Evolutionary conservation across 352 stramenopile genomes (phyloP), one percentile per base, ranked within the genome.

Genomic region (Phytophthora palmivora): DNA sequence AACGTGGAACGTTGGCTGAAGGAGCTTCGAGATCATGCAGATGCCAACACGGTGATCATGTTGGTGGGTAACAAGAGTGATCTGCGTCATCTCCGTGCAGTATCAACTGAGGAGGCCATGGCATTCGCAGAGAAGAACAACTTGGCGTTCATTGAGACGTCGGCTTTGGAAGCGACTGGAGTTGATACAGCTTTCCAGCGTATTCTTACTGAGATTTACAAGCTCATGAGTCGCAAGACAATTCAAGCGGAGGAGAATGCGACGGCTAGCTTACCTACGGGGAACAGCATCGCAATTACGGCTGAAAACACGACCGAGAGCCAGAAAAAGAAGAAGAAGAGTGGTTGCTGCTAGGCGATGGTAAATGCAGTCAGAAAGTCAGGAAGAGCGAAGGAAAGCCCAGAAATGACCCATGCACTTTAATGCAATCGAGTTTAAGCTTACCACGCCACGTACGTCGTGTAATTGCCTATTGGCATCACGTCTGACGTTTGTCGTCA

Each of bases 1-100:
- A 99, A 99, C 78, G 97, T 99, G 10, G 97, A 99, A 75, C 88
- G 95, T 50, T 99, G 98, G 98, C 79, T 99, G n/a, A 98, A 98
- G 82, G 97, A 99, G 76, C 82, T 99, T 30, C 88, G 95, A 30
- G 97, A 99, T 64, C 96, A 99, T 65, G 97, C 98, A 11, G 97
- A 99, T 71, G 89, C 89, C 34, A 99, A 99, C 82, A 99, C 98
- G 63, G 97, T 96, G 51, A 92, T 94, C 63, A 94, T 95, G 84
- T 64, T 96, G 19, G 89, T 98, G 36, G 98, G 98, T 46, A 99
- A 99, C 81, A 99, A 99, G 91, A 98, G 92, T 61, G 98, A 99
- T 91, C 81, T 99, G 65, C 84, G 92, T 53, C 95, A 99, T 79
- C 77, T 98, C 58, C 94, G 97, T 44, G 94, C 92, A 2, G 97